Evolutionary conservation across 108 stramenopile genomes (phyloP).

Genomic region (Craspedostauros australis): DNA sequence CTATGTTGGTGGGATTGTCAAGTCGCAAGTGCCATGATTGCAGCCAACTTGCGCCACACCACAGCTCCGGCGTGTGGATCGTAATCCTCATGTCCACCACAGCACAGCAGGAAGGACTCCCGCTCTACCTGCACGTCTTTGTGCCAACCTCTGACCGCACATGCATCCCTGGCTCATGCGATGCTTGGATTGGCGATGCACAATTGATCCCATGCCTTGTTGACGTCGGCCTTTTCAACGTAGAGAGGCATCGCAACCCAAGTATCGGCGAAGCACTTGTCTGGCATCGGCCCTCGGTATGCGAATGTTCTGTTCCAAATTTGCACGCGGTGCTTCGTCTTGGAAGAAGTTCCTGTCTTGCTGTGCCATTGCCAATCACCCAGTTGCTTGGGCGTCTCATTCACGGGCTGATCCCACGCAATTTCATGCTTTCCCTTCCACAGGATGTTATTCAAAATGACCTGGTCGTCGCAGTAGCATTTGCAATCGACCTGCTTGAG

Average conservation of each 20-base stretch:
- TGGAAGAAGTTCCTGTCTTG: slow-evolving; percentile 25
- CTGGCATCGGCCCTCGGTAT: slow-evolving; percentile 30
- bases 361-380: slow-evolving; percentile 17
- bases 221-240: slow-evolving; percentile 8
- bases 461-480: slow-evolving; percentile 48
- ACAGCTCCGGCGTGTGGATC: too few species aligned
- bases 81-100: too few species aligned
- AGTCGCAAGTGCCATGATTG: too few species aligned
- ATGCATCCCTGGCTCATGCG: too few species aligned
- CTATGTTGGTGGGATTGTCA: too few species aligned
- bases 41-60: too few species aligned
- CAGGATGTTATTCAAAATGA: slow-evolving; percentile 27
- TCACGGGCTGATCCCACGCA: slow-evolving; percentile 6
- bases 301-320: slow-evolving; percentile 52
- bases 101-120: too few species aligned
- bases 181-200: not conserved
- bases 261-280: slow-evolving; percentile 16
- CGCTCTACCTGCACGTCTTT: too few species aligned
- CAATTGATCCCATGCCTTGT: slow-evolving; percentile 5
- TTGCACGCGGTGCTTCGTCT: slow-evolving; percentile 33
- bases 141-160: too few species aligned
- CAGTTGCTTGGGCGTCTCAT: not conserved
- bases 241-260: slow-evolving; percentile 50
- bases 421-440: slow-evolving; percentile 27
- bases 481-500: not conserved